Evolutionary conservation across 1,284 basidiomycete genomes (phyloP).

Genomic region (Cutaneotrichosporon sp.): DNA sequence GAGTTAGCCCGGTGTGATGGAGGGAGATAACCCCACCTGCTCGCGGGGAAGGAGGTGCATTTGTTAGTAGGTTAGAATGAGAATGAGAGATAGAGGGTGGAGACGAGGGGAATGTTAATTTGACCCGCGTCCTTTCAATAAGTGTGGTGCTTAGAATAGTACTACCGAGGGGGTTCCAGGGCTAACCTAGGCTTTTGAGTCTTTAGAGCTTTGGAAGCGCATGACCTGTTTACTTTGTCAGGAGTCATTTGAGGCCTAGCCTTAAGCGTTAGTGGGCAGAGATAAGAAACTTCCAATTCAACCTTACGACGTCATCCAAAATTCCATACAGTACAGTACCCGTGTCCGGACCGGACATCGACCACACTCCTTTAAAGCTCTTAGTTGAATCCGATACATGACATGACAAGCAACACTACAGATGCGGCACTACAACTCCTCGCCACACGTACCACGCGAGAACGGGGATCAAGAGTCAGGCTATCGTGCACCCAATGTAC

Average conservation of each 20-base stretch:
- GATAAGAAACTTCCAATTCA: background rate
- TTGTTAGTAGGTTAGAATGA: background rate
- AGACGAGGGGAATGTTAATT: background rate
- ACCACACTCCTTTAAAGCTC: background rate
- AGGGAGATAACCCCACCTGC: slow-evolving; percentile 30
- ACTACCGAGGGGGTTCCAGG: too few species aligned
- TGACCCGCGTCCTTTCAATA: background rate
- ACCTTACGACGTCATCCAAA: background rate
- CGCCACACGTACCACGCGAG: background rate
- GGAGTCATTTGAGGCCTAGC: background rate
- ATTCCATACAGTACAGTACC: too few species aligned
- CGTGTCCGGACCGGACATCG: background rate
- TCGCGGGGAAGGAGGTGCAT: slow-evolving; percentile 50
- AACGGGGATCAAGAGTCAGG: background rate
- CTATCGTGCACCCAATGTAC: slow-evolving; percentile 16
- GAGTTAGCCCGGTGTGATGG: background rate
- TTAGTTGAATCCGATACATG: background rate
- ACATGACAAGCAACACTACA: background rate
- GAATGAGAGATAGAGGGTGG: background rate
- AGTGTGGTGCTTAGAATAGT: background rate
- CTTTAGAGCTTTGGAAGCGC: too few species aligned
- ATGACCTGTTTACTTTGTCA: too few species aligned
- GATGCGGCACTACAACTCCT: background rate
- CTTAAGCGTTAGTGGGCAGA: background rate
- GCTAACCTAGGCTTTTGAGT: too few species aligned